These are phyloP conservation scores for Cruciata laevipes DNA, from an alignment of 257 asterid genomes.

Conservation along the genomic window DNA sequence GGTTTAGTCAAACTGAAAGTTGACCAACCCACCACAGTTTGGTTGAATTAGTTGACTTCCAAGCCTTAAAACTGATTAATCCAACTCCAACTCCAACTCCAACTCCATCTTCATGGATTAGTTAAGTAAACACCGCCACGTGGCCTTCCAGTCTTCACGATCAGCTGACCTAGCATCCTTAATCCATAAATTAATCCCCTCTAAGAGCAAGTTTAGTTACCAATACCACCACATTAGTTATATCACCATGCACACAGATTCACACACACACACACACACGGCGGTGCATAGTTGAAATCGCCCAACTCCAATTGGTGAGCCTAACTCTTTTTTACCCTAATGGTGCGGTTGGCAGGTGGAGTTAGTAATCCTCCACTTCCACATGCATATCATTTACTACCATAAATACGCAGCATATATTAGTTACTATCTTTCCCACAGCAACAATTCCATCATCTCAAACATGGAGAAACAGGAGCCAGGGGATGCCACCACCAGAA, in stretches of 20 bases:
- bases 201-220: not conserved
- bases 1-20: conserved; percentile 2
- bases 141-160: not conserved
- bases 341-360: conserved; percentile 49
- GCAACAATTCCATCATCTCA: not conserved
- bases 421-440: not conserved
- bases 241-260: not conserved
- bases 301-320: conserved; percentile 39
- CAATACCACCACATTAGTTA: not conserved
- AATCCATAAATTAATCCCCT: not conserved
- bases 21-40: not conserved
- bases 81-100: not conserved
- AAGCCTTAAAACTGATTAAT: not conserved
- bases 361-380: conserved; percentile 26
- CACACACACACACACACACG: not conserved
- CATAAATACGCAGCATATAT: not conserved
- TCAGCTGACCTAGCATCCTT: too few species aligned
- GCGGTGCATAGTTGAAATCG: conserved; percentile 2
- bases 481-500: conserved; percentile 30
- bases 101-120: conserved; percentile 14
- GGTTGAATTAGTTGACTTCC: conserved; percentile 3
- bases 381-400: not conserved
- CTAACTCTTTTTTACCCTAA: conserved; percentile 32
- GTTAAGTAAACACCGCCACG: conserved; percentile 8
- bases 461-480: conserved; percentile 29